Conservation (phyloP, 73 alveolate species). For the Paramecium sexaurelia region DNA sequence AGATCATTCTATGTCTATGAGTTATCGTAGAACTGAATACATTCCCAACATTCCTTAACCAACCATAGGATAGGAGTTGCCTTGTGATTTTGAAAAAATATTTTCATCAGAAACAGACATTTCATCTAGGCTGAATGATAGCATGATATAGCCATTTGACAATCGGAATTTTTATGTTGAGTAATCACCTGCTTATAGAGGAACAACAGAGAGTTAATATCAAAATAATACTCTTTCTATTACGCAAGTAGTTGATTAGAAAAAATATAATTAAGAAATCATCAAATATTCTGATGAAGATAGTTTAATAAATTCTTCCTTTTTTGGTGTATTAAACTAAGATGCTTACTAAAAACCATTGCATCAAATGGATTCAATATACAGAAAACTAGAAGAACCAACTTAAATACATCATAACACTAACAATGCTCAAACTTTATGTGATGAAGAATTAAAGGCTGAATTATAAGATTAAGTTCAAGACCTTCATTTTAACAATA, state of each 20-base stretch:
- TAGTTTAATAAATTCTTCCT: conserved; percentile 18
- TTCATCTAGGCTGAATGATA: conserved; percentile 40
- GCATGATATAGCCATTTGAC: conserved; percentile 9
- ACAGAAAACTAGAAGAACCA: not conserved
- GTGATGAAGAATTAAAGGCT: conserved; percentile 31
- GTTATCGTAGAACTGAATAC: not conserved
- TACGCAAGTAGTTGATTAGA: conserved; percentile 5
- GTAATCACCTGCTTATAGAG: not conserved
- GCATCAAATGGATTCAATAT: not conserved
- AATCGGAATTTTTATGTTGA: not conserved
- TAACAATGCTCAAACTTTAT: not conserved
- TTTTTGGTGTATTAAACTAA: conserved; percentile 4
- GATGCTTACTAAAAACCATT: not conserved
- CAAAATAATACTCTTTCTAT: conserved; percentile 2
- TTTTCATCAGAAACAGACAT: conserved; percentile 55
- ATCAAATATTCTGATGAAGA: not conserved
- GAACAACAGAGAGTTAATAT: not conserved
- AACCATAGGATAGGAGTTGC: not conserved
- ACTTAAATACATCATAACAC: not conserved
- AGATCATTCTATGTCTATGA: not conserved
- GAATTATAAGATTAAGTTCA: conserved; percentile 18
- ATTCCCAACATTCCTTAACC: not conserved
- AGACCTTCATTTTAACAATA: not conserved
- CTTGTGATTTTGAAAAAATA: conserved; percentile 23
- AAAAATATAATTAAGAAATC: conserved; percentile 45